Evolutionary conservation across 495 filamentous ascomycete species (phyloP).

Genomic region (Penicillium coffeae): DNA sequence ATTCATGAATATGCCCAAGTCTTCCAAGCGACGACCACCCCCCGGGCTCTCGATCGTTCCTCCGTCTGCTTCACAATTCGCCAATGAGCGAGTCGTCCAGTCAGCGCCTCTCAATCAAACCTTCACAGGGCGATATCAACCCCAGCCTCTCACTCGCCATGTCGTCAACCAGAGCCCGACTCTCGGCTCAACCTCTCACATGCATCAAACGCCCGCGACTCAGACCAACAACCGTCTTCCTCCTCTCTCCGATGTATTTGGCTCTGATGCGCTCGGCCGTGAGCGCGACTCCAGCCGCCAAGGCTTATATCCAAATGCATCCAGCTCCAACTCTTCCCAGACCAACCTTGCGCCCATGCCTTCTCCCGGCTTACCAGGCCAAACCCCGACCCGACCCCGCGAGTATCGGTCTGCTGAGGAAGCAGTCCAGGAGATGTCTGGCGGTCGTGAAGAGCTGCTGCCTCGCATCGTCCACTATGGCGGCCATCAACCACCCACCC

Average conservation of each 20-base stretch:
- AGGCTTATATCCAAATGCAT: conserved; percentile 43
- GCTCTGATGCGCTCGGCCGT: conserved; percentile 66
- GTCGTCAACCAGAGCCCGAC: conserved; percentile 81
- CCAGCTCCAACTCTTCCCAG: conserved; percentile 63
- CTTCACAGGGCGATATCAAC: conserved; percentile 85
- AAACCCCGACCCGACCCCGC: conserved; percentile 59
- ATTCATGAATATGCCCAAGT: conserved; percentile 55
- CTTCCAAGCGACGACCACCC: conserved; percentile 74
- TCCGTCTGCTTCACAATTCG: conserved; percentile 91
- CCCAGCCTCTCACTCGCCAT: conserved; percentile 77
- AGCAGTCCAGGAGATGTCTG: conserved; percentile 82
- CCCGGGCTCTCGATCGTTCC: conserved; percentile 93
- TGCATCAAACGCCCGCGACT: conserved; percentile 83
- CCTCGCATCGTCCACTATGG: conserved; percentile 94
- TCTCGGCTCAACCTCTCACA: conserved; percentile 81
- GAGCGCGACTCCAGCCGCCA: conserved; percentile 38
- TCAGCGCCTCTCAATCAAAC: conserved; percentile 94
- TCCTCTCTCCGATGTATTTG: conserved; percentile 92
- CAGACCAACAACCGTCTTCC: conserved; percentile 92
- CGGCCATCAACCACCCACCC: conserved; percentile 84
- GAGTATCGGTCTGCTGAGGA: conserved; percentile 97
- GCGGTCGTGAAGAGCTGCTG: conserved; percentile 84
- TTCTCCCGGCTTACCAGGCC: conserved; percentile 64
- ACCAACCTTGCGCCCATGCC: conserved; percentile 62
- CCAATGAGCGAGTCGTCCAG: conserved; percentile 93